Conservation (phyloP, 768 basidiomycete species). For the Hericium rajendrae region DNA sequence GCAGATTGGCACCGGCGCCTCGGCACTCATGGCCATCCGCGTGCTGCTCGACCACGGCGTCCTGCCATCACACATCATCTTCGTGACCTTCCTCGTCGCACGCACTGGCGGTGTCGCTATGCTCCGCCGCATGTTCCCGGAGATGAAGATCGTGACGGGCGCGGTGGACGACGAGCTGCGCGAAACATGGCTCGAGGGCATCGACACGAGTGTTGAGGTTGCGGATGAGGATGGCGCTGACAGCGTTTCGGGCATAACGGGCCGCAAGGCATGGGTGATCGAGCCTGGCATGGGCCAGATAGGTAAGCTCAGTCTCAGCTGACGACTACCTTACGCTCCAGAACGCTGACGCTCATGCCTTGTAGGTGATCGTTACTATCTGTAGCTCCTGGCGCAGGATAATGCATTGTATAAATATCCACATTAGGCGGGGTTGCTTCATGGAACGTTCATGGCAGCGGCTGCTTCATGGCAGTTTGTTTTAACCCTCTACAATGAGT, state of each 20-base stretch:
- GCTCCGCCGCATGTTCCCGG: slow-evolving; percentile 75
- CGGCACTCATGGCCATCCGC: slow-evolving; percentile 92
- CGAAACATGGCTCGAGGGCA: slow-evolving; percentile 62
- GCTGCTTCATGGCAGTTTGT: no score
- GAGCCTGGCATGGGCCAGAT: slow-evolving; percentile 87
- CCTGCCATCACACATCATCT: slow-evolving; percentile 73
- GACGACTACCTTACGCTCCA: not conserved
- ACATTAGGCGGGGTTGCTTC: no score
- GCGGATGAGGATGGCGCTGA: slow-evolving; percentile 14
- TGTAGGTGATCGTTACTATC: slow-evolving; percentile 33
- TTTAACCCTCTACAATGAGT: no score
- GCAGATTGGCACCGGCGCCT: slow-evolving; percentile 88
- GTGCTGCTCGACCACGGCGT: slow-evolving; percentile 91
- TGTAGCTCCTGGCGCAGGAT: slow-evolving; percentile 3
- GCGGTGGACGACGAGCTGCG: slow-evolving; percentile 71
- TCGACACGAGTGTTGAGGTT: slow-evolving; percentile 30
- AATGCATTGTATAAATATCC: no score
- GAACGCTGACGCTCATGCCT: not conserved
- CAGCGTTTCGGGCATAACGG: slow-evolving; percentile 34
- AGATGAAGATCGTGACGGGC: slow-evolving; percentile 75
- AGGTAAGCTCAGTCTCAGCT: slow-evolving; percentile 35
- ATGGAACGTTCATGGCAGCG: no score
- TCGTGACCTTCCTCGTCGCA: slow-evolving; percentile 83
- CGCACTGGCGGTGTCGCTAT: slow-evolving; percentile 71
- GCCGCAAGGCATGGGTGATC: slow-evolving; percentile 67